Evolutionary conservation across 2,329 filamentous ascomycete genomes (phyloP).

Genomic region (Colletotrichum sp.): DNA sequence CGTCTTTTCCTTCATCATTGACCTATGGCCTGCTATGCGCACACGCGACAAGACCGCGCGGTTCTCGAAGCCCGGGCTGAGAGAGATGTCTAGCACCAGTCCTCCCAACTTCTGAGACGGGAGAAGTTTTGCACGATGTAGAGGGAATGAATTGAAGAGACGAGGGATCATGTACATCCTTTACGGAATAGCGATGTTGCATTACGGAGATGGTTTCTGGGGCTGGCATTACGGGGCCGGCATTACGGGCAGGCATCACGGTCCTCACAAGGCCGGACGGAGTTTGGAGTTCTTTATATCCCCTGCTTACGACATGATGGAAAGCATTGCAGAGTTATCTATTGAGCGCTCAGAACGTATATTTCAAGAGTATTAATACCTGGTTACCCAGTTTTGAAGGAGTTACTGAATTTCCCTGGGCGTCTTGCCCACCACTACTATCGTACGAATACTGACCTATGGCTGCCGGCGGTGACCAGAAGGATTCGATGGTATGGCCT

Average conservation of each 20-base stretch:
- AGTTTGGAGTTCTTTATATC: neutral
- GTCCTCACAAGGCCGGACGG: neutral
- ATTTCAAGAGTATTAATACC: neutral
- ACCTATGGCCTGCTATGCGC: constrained; percentile 79
- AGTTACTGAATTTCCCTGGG: neutral
- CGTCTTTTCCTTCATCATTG: constrained; percentile 83
- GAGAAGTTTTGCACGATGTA: neutral
- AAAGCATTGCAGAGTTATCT: neutral
- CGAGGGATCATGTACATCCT: neutral
- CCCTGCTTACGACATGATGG: neutral
- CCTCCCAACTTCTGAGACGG: neutral
- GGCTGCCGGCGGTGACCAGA: neutral
- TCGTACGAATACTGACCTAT: neutral
- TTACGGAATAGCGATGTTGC: neutral
- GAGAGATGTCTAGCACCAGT: neutral
- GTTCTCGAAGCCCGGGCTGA: constrained; percentile 15
- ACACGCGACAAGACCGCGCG: constrained; percentile 48
- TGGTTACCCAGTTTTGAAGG: neutral
- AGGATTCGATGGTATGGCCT: neutral
- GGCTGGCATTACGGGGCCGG: neutral
- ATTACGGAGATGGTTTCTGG: neutral
- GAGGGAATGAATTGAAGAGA: neutral
- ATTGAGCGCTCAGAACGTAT: neutral
- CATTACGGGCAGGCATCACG: neutral
- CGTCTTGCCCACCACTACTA: neutral